Base-by-base conservation (phyloP, 352 stramenopile genomes). In the Globisporangium solare region DNA sequence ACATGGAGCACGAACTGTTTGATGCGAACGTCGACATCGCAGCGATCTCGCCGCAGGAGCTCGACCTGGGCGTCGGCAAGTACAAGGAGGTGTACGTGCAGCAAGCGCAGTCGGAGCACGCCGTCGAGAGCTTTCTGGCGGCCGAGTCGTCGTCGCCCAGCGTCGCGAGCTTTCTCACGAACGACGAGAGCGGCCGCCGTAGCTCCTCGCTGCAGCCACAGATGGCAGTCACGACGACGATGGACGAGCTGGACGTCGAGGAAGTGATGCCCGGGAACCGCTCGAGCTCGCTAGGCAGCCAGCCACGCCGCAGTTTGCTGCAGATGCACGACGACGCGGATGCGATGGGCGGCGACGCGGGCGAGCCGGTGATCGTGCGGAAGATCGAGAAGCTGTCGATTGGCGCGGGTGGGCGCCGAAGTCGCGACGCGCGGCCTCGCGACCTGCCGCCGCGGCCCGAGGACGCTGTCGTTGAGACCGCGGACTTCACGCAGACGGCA, bases 11-110 rank as follows among this genome's bases (percentile, higher is more conserved):
- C 31, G 70, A 81, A 47, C 58, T 67, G 17, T 63, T 63, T 31
- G 61, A 60, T 37, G 45, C 54, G 43, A 63, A 59, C 11, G 61
- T 67, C 8, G 24, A 58, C 35, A 60, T 58, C 18, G 53, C 40
- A 35, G 54, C 60, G n/a, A 62, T 61, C 47, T 55, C 53, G n/a
- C 53, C 58, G 14, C 58, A 64, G 37, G 63, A 81, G 32, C 56
- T 81, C 6, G 73, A 83, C 55, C 50, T 87, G 27, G 76, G 73
- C 22, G 66, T 86, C 42, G 79, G 70, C 21, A 81, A 74, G 58
- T 89, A 89, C 61, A 78, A 77, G 48, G 55, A 83, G 15, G 60
- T 54, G 47, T 63, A 58, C 51, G 54, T 63, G 42, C 59, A 65
- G 40, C 59, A 65, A 48, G 52, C 41, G 46, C 43, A 63, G 35